phyloP scores from a whole-genome alignment of 2,329 filamentous ascomycete genomes.

The Nothopassalora personata region DNA sequence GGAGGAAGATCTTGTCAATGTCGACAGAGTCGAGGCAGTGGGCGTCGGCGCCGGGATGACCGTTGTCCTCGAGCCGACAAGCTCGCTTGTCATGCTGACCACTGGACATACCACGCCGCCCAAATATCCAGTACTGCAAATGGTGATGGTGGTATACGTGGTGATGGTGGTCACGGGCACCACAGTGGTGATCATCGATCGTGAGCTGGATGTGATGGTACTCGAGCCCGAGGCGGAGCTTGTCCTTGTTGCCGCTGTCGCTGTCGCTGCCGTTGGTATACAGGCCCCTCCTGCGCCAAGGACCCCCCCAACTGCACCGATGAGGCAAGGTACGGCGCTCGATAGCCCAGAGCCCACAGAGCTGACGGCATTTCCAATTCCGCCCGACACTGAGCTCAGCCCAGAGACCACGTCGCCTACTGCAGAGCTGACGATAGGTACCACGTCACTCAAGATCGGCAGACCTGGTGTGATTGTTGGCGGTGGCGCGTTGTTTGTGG shows the following conservation, averaged over 20 bases:
- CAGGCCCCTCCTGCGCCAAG: background rate
- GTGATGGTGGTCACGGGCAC: constrained; percentile 21
- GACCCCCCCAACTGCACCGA: too few species aligned
- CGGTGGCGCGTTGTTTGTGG: background rate
- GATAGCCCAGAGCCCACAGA: background rate
- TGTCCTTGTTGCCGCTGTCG: background rate
- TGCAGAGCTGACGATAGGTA: background rate
- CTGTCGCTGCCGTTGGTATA: background rate
- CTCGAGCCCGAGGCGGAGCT: background rate
- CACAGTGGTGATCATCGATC: constrained; percentile 9
- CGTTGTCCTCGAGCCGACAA: background rate
- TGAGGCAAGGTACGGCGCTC: background rate
- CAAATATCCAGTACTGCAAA: constrained; percentile 11
- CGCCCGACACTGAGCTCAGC: background rate
- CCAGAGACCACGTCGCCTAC: background rate
- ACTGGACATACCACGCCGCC: background rate
- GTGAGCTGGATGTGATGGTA: constrained; percentile 1
- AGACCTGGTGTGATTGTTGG: background rate
- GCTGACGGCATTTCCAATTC: background rate
- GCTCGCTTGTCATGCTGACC: background rate
- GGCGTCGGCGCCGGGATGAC: background rate
- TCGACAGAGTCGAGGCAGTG: background rate
- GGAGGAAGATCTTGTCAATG: background rate
- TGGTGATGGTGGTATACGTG: constrained; percentile 23
- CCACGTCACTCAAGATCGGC: background rate